These are phyloP conservation scores for Aspergillus floridensis DNA, from an alignment of 2,329 filamentous ascomycete species.

Conservation along the genomic window DNA sequence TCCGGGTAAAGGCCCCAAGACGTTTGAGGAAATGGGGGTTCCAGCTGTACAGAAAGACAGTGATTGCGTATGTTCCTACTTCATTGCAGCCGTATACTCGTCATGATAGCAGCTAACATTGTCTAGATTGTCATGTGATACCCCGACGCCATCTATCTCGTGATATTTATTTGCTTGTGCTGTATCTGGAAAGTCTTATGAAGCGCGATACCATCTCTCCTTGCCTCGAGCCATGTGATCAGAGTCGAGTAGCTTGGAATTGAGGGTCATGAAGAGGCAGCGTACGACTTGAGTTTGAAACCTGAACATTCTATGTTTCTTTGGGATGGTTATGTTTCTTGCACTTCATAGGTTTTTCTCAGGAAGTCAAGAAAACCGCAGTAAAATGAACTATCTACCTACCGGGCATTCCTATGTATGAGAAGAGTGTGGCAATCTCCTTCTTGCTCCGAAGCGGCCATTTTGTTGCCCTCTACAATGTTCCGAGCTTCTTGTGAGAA, in stretches of 20 bases:
- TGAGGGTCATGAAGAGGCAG: neutral
- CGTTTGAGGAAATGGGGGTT: slow-evolving; percentile 98
- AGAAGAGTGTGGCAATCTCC: neutral
- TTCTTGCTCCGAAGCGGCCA: no score
- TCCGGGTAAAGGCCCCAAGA: slow-evolving; percentile 77
- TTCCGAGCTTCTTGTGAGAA: no score
- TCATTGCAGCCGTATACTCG: neutral
- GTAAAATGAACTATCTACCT: neutral
- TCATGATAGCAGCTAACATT: slow-evolving; percentile 13
- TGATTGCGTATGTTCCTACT: slow-evolving; percentile 70
- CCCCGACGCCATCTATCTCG: slow-evolving; percentile 21
- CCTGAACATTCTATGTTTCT: neutral
- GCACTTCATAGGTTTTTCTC: neutral
- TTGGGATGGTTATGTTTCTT: neutral
- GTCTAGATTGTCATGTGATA: slow-evolving; percentile 44
- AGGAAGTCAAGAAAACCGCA: neutral
- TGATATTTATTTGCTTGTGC: slow-evolving; percentile 17
- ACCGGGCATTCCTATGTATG: neutral
- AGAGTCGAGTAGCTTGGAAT: neutral
- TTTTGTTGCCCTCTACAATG: no score
- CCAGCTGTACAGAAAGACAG: slow-evolving; percentile 77
- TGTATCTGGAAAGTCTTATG: slow-evolving; percentile 16
- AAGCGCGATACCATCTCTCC: slow-evolving; percentile 5
- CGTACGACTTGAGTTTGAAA: neutral
- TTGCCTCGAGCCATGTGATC: neutral